Evolutionary conservation across 352 stramenopile species (phyloP), one percentile per base, ranked within the genome.

Genomic region (Pythium plurisporium): DNA sequence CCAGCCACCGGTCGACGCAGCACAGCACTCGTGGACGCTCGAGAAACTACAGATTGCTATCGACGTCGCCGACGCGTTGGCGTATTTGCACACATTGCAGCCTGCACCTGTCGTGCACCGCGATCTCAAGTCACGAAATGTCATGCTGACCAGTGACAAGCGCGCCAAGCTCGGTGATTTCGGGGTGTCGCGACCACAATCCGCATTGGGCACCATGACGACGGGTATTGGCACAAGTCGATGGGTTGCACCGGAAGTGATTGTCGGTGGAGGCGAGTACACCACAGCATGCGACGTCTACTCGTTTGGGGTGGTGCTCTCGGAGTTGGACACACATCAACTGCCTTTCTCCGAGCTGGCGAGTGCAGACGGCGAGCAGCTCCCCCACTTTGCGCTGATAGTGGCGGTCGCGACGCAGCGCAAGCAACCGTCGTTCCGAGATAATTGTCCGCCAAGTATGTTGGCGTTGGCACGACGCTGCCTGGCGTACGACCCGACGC

Each of bases 41-140:
- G 34, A 56, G n/a, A 56, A 56, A 26, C 36, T 56, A 4, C 49
- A 47, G 49, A 47, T 56, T n/a, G 36, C 49, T 4, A 11, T 56
- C 6, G 49, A 36, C 30, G 12, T 36, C 30, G 30, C 30, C 12
- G 30, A 36, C 7, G 30, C 30, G 30, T 12, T 36, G 7, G 30
- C 12, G 30, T 36, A 36, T 12, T 12, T 36, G 30, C 30, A 36
- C 30, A 12, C 30, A 12, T 12, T 36, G 7, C 7, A 7, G 30
- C 30, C 30, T 12, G 7, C 7, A 12, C n/a, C n/a, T n/a, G 30
- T 36, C 7, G 7, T 36, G 30, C 30, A 36, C 30, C 30, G 30
- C 30, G 30, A 36, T 36, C 30, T 36, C 7, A 36, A 36, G 30
- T 36, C 30, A 12, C 7, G 7, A 7, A 36, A 36, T 12, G 12